Evolutionary conservation across 176 grass and related monocot genomes (phyloP).

Genomic region (Echinochloa phyllopogon): DNA sequence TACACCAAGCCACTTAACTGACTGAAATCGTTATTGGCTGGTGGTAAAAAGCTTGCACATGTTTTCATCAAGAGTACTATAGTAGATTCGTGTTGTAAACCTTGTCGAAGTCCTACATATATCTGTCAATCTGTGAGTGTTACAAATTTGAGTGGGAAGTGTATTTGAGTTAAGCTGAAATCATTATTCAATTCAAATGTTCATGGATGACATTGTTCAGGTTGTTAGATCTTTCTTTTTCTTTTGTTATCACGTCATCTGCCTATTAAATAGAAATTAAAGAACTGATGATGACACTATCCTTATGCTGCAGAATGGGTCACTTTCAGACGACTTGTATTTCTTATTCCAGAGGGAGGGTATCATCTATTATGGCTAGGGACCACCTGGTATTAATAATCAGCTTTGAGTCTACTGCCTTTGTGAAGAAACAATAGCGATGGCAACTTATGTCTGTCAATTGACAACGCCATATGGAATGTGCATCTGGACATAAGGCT

Average conservation of each 20-base stretch:
- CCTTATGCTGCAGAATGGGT: not conserved
- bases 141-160: not conserved
- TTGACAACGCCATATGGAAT: slow-evolving; percentile 12
- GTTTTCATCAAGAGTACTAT: not conserved
- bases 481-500: slow-evolving; percentile 8
- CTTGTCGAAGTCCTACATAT: not conserved
- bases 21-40: not conserved
- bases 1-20: not conserved
- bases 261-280: slow-evolving; percentile 38
- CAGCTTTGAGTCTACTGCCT: slow-evolving; percentile 39
- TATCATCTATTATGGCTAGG: slow-evolving; percentile 13
- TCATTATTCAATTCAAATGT: slow-evolving; percentile 1
- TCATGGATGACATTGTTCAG: not conserved
- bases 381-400: slow-evolving; percentile 23
- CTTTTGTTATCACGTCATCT: slow-evolving; percentile 31
- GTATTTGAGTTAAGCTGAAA: not conserved
- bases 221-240: slow-evolving; percentile 10
- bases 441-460: slow-evolving; percentile 38
- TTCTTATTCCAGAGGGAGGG: slow-evolving; percentile 22
- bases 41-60: not conserved
- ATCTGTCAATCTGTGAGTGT: not conserved
- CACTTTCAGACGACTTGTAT: not conserved
- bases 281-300: slow-evolving; percentile 22
- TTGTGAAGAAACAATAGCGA: slow-evolving; percentile 29
- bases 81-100: not conserved